Percentiles rank a stretch among this genome's conserved stretches.
phyloP scores from a whole-genome alignment of 257 asterid species.

The Oldenlandia corymbosa region DNA sequence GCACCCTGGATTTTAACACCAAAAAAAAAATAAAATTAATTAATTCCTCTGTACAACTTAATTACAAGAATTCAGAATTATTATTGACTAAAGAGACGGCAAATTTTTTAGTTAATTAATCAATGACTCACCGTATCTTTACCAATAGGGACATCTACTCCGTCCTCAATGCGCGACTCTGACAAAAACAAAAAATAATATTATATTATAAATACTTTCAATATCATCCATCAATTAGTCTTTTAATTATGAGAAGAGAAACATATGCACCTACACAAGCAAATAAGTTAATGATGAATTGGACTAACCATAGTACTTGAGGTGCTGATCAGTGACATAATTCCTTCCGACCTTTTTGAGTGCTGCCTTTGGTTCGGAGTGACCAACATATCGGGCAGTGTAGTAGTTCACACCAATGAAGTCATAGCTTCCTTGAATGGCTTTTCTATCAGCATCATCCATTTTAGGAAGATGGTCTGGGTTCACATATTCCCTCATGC shows the following conservation, averaged over 20 bases:
- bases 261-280: too few relatives aligned
- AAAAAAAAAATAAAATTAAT: neutral
- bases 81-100: too few relatives aligned
- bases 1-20: slow-evolving; percentile 5
- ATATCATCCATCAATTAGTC: too few relatives aligned
- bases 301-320: neutral
- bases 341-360: neutral
- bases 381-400: neutral
- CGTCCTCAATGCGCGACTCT: neutral
- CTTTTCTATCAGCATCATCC: neutral
- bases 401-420: slow-evolving; percentile 12
- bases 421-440: neutral
- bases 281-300: too few relatives aligned
- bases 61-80: too few relatives aligned
- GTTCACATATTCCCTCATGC: slow-evolving; percentile 5
- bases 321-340: neutral
- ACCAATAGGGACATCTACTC: neutral
- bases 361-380: too few relatives aligned
- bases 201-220: too few relatives aligned
- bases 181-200: neutral
- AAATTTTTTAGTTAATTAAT: neutral
- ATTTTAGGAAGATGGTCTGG: neutral
- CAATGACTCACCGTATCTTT: neutral
- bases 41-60: too few relatives aligned
- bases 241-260: too few relatives aligned